phyloP scores from a whole-genome alignment of 106 monocot genomes.

The Dactylorhiza incarnata region DNA sequence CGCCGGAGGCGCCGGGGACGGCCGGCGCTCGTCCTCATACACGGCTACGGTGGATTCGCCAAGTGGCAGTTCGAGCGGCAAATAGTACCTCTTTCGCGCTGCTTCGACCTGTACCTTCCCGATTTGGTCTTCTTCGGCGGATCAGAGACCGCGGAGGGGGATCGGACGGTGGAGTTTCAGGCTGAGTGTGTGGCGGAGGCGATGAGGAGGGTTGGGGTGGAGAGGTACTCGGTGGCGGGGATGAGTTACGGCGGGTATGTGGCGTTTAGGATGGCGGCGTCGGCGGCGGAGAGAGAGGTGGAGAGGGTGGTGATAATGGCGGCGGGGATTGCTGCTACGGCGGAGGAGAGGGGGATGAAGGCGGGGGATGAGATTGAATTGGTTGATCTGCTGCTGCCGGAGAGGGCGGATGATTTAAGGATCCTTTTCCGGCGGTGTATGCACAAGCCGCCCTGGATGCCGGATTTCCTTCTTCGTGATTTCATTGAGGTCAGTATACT shows the following conservation, averaged over 20 bases:
- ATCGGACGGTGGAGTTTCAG: constrained; percentile 10
- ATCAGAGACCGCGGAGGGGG: neutral
- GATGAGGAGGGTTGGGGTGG: neutral
- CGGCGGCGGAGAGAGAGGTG: constrained; percentile 12
- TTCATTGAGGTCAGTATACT: constrained; percentile 49
- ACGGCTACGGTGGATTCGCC: neutral
- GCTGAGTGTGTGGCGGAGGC: neutral
- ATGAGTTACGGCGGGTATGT: constrained; percentile 76
- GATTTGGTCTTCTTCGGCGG: constrained; percentile 17
- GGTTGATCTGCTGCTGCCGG: constrained; percentile 30
- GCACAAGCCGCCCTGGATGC: constrained; percentile 39
- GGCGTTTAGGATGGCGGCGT: constrained; percentile 37
- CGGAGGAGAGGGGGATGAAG: constrained; percentile 28
- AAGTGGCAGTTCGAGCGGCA: neutral
- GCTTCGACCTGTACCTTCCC: neutral
- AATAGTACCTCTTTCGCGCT: neutral
- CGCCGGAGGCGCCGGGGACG: neutral
- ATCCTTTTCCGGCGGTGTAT: constrained; percentile 21
- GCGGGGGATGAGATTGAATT: constrained; percentile 10
- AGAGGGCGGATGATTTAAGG: constrained; percentile 7
- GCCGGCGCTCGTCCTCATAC: neutral
- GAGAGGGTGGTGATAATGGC: constrained; percentile 42
- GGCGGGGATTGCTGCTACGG: constrained; percentile 29
- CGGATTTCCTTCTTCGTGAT: constrained; percentile 55
- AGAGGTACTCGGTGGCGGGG: constrained; percentile 4